Conservation (phyloP, 2,329 filamentous ascomycete species). For the Colletotrichum gloeosporioides region DNA sequence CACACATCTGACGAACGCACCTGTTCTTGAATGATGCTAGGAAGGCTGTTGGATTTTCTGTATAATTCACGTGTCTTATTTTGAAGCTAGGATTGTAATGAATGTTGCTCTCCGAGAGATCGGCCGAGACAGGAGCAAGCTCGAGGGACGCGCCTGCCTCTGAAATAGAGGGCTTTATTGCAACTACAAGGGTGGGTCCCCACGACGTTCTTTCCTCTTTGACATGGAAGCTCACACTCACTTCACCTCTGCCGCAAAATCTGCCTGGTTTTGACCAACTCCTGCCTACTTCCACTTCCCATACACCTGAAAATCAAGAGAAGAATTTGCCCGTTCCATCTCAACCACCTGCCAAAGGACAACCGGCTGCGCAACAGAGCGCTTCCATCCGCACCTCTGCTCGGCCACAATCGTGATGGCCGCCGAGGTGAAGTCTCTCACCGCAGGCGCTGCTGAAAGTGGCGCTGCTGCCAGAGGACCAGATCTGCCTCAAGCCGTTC, state of each 20-base stretch:
- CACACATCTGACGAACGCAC: neutral
- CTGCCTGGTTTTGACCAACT: neutral
- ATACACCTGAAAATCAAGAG: neutral
- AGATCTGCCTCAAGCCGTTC: accelerated
- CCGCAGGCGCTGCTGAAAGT: neutral
- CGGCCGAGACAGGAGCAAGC: neutral
- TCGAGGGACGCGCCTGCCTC: neutral
- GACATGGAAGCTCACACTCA: neutral
- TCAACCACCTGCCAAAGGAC: neutral
- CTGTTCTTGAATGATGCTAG: neutral
- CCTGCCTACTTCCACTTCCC: neutral
- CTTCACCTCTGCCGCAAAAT: neutral
- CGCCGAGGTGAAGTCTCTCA: neutral
- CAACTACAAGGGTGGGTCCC: neutral
- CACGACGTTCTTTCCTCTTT: neutral
- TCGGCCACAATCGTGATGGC: neutral
- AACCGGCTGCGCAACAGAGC: neutral
- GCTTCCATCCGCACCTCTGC: neutral
- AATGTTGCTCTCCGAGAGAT: neutral
- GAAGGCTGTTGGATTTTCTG: neutral
- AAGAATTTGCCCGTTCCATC: neutral
- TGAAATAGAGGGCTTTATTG: neutral
- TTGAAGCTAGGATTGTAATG: neutral
- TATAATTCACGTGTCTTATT: neutral
- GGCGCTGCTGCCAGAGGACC: neutral